These are phyloP conservation scores for Fusarium annulatum DNA, from an alignment of 2,329 filamentous ascomycete genomes.

Conservation along the genomic window DNA sequence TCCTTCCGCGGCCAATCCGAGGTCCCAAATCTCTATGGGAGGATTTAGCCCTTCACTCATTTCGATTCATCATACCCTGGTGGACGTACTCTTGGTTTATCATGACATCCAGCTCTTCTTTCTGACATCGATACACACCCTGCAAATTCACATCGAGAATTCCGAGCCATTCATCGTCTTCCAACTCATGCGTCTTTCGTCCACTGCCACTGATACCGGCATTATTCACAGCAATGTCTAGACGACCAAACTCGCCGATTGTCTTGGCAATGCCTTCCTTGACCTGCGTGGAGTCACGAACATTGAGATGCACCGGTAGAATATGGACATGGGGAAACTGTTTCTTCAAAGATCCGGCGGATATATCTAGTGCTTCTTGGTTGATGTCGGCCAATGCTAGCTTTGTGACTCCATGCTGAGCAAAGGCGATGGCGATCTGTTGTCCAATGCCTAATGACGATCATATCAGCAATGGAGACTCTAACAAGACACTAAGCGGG, in stretches of 20 bases:
- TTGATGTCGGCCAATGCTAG: conserved; percentile 62
- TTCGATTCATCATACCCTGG: not conserved
- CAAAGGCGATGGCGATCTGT: conserved; percentile 58
- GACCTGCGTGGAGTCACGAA: conserved; percentile 56
- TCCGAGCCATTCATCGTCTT: conserved; percentile 60
- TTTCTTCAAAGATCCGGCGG: conserved; percentile 49
- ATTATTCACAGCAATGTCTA: conserved; percentile 67
- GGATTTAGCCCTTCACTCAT: not conserved
- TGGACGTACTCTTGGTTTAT: conserved; percentile 57
- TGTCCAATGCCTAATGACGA: conserved; percentile 59
- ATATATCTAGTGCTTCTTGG: conserved; percentile 44
- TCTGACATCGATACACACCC: conserved; percentile 68
- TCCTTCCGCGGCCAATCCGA: conserved; percentile 59
- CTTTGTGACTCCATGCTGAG: conserved; percentile 58
- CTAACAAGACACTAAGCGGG: not conserved
- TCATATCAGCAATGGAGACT: not conserved
- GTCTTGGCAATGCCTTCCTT: conserved; percentile 55
- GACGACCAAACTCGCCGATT: conserved; percentile 59
- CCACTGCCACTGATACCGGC: conserved; percentile 61
- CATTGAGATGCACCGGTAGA: conserved; percentile 57
- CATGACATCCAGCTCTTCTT: conserved; percentile 64
- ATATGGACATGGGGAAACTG: conserved; percentile 55
- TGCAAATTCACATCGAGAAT: conserved; percentile 65
- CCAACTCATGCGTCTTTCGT: conserved; percentile 57
- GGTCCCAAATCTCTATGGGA: conserved; percentile 49